phyloP scores from a whole-genome alignment of 805 yeast genomes.

The Yarrowia osloensis region DNA sequence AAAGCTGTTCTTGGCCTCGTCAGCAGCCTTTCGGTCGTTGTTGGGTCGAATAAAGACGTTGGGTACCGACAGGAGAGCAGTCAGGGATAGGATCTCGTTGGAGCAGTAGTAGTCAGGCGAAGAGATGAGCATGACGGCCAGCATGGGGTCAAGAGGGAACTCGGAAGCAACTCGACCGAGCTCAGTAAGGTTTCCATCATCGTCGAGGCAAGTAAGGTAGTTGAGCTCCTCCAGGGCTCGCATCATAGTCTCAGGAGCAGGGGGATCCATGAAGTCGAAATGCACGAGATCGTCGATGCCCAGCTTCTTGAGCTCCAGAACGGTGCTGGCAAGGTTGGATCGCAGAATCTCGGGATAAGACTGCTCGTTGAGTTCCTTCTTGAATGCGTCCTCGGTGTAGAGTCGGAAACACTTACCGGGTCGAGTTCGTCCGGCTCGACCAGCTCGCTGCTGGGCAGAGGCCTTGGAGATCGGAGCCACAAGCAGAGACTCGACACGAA shows the following conservation, averaged over 20 bases:
- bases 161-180: slow-evolving; percentile 87
- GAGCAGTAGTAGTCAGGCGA: slow-evolving; percentile 85
- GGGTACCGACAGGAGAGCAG: slow-evolving; percentile 90
- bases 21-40: slow-evolving; percentile 82
- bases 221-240: slow-evolving; percentile 94
- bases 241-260: slow-evolving; percentile 99
- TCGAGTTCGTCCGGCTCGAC: slow-evolving; percentile 99
- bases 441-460: slow-evolving; percentile 97
- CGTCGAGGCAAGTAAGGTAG: slow-evolving; percentile 84
- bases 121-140: slow-evolving; percentile 89
- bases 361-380: slow-evolving; percentile 90
- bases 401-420: slow-evolving; percentile 97
- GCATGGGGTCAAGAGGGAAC: slow-evolving; percentile 93
- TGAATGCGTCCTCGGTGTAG: slow-evolving; percentile 95
- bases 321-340: slow-evolving; percentile 87
- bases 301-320: slow-evolving; percentile 85
- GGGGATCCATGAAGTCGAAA: slow-evolving; percentile 98
- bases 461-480: slow-evolving; percentile 98
- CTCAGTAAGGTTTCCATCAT: slow-evolving; percentile 87
- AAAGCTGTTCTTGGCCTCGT: slow-evolving; percentile 81
- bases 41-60: slow-evolving; percentile 93
- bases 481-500: slow-evolving; percentile 88
- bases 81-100: slow-evolving; percentile 82
- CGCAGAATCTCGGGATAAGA: slow-evolving; percentile 94
- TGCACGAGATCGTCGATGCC: slow-evolving; percentile 96